phyloP scores from a whole-genome alignment of 2,329 filamentous ascomycete genomes.

The Trichoderma sp. region DNA sequence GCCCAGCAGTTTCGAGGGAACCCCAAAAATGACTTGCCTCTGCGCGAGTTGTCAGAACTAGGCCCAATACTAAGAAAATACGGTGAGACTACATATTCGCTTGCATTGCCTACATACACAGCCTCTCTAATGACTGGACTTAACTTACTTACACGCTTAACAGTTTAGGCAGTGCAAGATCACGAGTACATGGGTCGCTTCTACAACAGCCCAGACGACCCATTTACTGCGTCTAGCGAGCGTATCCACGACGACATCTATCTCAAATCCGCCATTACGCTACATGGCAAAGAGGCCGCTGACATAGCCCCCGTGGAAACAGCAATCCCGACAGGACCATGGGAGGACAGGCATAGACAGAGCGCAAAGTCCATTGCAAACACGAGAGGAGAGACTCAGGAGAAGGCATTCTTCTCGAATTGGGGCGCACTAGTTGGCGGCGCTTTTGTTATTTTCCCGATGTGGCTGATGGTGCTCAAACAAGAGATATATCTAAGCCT shows the following conservation, averaged over 20 bases:
- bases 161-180: too few relatives aligned
- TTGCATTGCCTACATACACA: background rate
- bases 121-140: background rate
- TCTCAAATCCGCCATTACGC: background rate
- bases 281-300: background rate
- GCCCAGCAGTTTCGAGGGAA: background rate
- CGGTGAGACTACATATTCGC: background rate
- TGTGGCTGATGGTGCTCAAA: background rate
- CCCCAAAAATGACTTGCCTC: background rate
- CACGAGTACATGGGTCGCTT: too few relatives aligned
- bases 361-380: background rate
- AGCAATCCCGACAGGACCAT: background rate
- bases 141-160: background rate
- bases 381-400: background rate
- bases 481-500: background rate
- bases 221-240: background rate
- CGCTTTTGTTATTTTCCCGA: background rate
- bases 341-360: background rate
- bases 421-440: background rate
- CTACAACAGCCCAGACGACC: background rate
- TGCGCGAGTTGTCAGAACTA: background rate
- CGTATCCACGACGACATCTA: background rate
- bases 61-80: background rate
- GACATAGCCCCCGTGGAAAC: background rate
- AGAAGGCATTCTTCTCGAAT: background rate